These are phyloP conservation scores for Pestalotiopsis sp. DNA, from an alignment of 2,329 filamentous ascomycete genomes.

Conservation along the genomic window DNA sequence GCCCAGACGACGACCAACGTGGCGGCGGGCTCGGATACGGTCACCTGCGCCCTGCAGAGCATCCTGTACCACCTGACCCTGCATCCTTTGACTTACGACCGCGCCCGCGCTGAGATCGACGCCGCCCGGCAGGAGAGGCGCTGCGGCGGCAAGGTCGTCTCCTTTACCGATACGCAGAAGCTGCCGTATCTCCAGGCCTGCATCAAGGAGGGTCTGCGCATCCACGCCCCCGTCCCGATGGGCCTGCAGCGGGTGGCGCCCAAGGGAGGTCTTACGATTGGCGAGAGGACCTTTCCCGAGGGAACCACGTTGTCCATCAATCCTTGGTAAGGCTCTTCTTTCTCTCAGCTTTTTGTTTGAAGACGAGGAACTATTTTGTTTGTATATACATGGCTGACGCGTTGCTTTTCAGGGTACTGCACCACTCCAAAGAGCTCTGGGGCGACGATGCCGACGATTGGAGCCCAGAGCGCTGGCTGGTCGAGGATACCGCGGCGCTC, in stretches of 20 bases:
- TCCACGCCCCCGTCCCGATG: slow-evolving; percentile 20
- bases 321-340: slow-evolving; percentile 2
- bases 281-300: slow-evolving; percentile 10
- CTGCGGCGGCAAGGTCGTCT: slow-evolving; percentile 10
- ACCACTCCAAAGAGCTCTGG: slow-evolving; percentile 4
- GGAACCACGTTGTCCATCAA: slow-evolving; percentile 9
- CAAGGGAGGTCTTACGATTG: slow-evolving; percentile 2
- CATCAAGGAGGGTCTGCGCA: slow-evolving; percentile 24
- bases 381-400: not conserved
- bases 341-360: too few relatives aligned
- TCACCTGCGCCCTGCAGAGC: slow-evolving; percentile 9
- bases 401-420: not conserved
- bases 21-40: slow-evolving; percentile 8
- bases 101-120: slow-evolving; percentile 15
- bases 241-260: slow-evolving; percentile 3
- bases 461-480: slow-evolving; percentile 11
- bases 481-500: not conserved
- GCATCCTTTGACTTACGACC: not conserved
- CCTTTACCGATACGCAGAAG: slow-evolving; percentile 17
- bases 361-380: too few relatives aligned
- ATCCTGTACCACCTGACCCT: slow-evolving; percentile 10
- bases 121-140: slow-evolving; percentile 8
- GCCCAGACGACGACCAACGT: slow-evolving; percentile 3
- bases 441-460: slow-evolving; percentile 8
- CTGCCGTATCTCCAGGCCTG: slow-evolving; percentile 26